phyloP scores from a whole-genome alignment of 2,329 filamentous ascomycete genomes.

The Trematosphaeria pertusa region DNA sequence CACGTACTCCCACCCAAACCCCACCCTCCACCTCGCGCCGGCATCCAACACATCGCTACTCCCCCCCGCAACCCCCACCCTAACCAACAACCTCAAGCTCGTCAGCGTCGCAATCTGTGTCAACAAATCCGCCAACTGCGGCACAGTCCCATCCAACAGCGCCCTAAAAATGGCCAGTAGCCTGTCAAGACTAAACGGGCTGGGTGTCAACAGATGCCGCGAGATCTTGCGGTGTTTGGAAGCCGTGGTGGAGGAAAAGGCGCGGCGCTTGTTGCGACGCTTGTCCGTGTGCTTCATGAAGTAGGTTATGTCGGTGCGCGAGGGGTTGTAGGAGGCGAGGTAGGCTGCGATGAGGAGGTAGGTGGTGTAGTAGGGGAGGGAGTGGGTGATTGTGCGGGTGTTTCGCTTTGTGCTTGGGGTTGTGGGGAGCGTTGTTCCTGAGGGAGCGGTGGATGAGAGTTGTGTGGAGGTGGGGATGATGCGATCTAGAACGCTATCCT shows the following conservation, averaged over 20 bases:
- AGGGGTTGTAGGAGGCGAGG: slow-evolving; percentile 79
- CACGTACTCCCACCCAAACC: slow-evolving; percentile 79
- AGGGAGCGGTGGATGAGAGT: not conserved
- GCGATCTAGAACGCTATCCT: slow-evolving; percentile 70
- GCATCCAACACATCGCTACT: slow-evolving; percentile 70
- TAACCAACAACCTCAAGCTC: slow-evolving; percentile 71
- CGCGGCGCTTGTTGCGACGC: slow-evolving; percentile 55
- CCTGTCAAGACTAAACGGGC: slow-evolving; percentile 78
- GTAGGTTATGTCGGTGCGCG: slow-evolving; percentile 74
- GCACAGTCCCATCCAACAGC: slow-evolving; percentile 59
- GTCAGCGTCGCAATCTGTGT: slow-evolving; percentile 72
- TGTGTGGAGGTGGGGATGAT: slow-evolving; percentile 49
- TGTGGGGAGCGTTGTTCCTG: slow-evolving; percentile 1
- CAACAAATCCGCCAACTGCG: slow-evolving; percentile 56
- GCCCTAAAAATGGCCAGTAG: slow-evolving; percentile 79
- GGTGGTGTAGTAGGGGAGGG: slow-evolving; percentile 74
- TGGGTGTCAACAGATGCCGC: slow-evolving; percentile 76
- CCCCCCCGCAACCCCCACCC: slow-evolving; percentile 65
- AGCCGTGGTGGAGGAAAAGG: slow-evolving; percentile 21
- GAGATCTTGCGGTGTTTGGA: slow-evolving; percentile 74
- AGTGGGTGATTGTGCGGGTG: slow-evolving; percentile 45
- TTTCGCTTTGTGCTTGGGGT: slow-evolving; percentile 22
- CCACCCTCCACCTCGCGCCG: slow-evolving; percentile 77
- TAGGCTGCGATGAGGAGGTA: slow-evolving; percentile 79
- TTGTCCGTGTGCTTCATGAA: slow-evolving; percentile 74